Conservation (phyloP, 2,329 filamentous ascomycete species). For the Thermothelomyces thermophilus region DNA sequence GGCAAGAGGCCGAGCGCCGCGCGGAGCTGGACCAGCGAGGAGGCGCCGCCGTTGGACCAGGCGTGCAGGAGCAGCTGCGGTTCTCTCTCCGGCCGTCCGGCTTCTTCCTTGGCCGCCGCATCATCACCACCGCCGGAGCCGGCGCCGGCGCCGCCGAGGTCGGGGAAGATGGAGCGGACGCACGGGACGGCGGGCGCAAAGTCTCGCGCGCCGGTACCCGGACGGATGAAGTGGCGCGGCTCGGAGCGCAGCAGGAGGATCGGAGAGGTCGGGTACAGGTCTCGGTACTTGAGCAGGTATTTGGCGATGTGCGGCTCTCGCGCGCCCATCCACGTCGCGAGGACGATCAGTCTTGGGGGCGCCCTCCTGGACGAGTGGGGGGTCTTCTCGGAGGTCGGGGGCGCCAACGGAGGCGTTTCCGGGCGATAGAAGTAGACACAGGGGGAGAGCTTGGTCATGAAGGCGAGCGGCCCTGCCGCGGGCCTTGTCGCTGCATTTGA, state of each 20-base stretch:
- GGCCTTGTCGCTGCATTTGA: slow-evolving; percentile 21
- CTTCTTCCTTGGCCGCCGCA: background rate
- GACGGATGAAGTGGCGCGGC: slow-evolving; percentile 24
- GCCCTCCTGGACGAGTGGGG: background rate
- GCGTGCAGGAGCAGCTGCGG: slow-evolving; percentile 26
- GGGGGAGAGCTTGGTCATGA: slow-evolving; percentile 35
- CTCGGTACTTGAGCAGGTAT: slow-evolving; percentile 29
- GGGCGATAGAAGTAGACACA: slow-evolving; percentile 34
- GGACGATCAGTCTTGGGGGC: slow-evolving; percentile 28
- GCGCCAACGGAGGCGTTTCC: slow-evolving; percentile 1
- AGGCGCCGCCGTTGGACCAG: slow-evolving; percentile 30
- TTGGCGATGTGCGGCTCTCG: slow-evolving; percentile 30
- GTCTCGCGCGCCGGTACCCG: background rate
- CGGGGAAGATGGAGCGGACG: slow-evolving; percentile 18
- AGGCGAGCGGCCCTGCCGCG: slow-evolving; percentile 26
- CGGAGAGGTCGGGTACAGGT: slow-evolving; percentile 26
- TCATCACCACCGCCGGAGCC: background rate
- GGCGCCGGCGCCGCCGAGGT: background rate
- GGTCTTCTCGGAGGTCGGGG: background rate
- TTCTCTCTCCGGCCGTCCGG: background rate
- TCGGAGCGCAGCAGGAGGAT: slow-evolving; percentile 29
- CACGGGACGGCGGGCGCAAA: slow-evolving; percentile 19
- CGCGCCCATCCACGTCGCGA: slow-evolving; percentile 32
- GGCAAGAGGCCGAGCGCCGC: slow-evolving; percentile 5
- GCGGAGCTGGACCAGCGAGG: slow-evolving; percentile 22